Evolutionary conservation across 2,329 filamentous ascomycete genomes (phyloP), one percentile per base, ranked within the genome.

Genomic region (Fusarium nanum): DNA sequence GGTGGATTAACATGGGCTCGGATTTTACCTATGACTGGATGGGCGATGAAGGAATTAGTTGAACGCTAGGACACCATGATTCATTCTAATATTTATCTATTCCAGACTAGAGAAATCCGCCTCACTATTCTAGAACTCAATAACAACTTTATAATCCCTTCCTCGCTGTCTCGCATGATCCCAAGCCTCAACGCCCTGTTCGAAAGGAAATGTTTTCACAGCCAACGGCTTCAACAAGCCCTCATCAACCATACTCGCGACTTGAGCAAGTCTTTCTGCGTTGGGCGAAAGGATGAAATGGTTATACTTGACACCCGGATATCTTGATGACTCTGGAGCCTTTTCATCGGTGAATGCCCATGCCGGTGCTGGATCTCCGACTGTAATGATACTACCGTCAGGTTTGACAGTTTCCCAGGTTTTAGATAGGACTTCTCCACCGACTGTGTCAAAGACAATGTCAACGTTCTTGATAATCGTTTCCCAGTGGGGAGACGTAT

Each of bases 281-380:
- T 67, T 64, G 1, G 67, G 44, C 1, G 49, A 57, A 4, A 70
- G 41, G 3, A 70, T 64, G 3, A 81, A 81, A 18, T 80, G 77
- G 1, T 71, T 56, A 42, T 74, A 75, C 16, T 47, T 73, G 4
- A 79, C 76, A 0, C 57, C 49, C 0, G 76, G 76, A 4, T 75
- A 53, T 0, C 20, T 32, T 3, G 34, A 40, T 1, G 71, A 20
- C 56, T 80, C 75, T 0, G 63, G 50, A 0, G 77, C 73, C 7
- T 65, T 32, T 2, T 45, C 68, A 5, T 53, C 41, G 0, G 65
- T 71, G n/a, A 76, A 78, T 0, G 78, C 78, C 79, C 79, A 81
- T 0, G 60, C 18, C 0, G 79, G 78, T 0, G 78, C 71, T 9
- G 79, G 78, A 45, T 80, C 80, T 4, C 71, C 78, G 0, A 82